Base-by-base conservation (phyloP, 2,329 filamentous ascomycete genomes). In the Taxawa tesnikishii region DNA sequence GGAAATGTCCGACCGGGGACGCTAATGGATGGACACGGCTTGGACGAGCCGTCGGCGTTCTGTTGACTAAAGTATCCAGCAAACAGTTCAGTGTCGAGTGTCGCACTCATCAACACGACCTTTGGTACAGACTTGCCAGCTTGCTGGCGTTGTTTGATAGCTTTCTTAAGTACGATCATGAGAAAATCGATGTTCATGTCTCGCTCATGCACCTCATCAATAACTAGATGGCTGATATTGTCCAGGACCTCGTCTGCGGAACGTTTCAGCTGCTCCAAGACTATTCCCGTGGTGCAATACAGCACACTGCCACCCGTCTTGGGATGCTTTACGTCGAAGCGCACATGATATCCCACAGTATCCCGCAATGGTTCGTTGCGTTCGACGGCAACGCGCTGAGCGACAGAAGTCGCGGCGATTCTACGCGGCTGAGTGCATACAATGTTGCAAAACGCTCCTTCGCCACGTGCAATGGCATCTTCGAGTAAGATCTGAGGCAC, bases 401-500 rank as follows among this genome's bases (percentile, higher is more conserved):
- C 63, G 5, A 67, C 56, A 5, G 62, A 59, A 2, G 51, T 60
- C 9, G 63, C 63, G 15, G 63, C 64, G 27, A 67, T 59, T 8
- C 62, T 54, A 28, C 63, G 54, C 15, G 63, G 63, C 34, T 68
- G 65, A 4, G 65, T 63, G 39, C 64, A 67, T 6, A 70, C 54
- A 32, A 69, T 55, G 35, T 63, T 65, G 44, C 65, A 68, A 15
- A 42, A 32, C 4, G 51, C 54, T n/a, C 62, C 64, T 10, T 38
- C 31, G 2, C 54, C 56, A 4, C 40, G 36, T 5, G 47, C 40
- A 27, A 63, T 64, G 3, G 59, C 56, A 33, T 67, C 45, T n/a
- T 69, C 63, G 2, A 70, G 46, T 15, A 70, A 37, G n/a, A 70
- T 63, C 38, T 69, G 67, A n/a, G 67, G 65, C 6, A 69, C 54